Conservation (phyloP, 257 asterid genomes). For the Asclepias syriaca region DNA sequence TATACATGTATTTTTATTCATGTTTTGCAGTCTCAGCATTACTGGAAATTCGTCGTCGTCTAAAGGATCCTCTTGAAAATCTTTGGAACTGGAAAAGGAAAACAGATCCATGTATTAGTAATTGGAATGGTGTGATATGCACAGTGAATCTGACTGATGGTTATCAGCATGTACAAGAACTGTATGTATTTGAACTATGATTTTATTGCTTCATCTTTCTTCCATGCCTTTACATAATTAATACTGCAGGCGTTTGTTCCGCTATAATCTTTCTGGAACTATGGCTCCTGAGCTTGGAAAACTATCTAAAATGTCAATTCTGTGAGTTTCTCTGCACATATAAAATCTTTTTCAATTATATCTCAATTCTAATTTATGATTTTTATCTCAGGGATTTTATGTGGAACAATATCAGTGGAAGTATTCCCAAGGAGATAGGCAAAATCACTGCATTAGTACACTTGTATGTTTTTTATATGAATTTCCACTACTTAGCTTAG, state of each 20-base stretch:
- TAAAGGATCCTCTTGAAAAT: slow-evolving; percentile 23
- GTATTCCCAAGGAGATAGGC: slow-evolving; percentile 43
- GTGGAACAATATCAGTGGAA: slow-evolving; percentile 44
- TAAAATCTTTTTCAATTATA: background rate
- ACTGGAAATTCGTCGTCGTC: slow-evolving; percentile 21
- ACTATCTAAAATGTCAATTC: slow-evolving; percentile 29
- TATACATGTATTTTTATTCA: background rate
- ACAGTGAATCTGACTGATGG: slow-evolving; percentile 17
- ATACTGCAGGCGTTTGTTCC: background rate
- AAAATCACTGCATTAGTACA: slow-evolving; percentile 25
- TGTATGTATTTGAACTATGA: slow-evolving; percentile 23
- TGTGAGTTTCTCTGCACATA: slow-evolving; percentile 25
- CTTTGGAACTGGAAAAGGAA: slow-evolving; percentile 30
- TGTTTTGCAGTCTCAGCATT: slow-evolving; percentile 32
- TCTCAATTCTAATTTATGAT: background rate
- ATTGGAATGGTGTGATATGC: slow-evolving; percentile 40
- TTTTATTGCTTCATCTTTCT: background rate
- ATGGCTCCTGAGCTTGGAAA: slow-evolving; percentile 44
- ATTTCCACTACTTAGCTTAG: no score
- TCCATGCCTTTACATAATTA: background rate
- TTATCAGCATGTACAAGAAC: slow-evolving; percentile 36
- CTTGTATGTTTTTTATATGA: slow-evolving; percentile 27
- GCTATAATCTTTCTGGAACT: slow-evolving; percentile 32
- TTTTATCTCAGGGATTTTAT: slow-evolving; percentile 31
- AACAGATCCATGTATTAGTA: slow-evolving; percentile 36